These are phyloP conservation scores for Collybia nuda DNA, from an alignment of 768 basidiomycete genomes.

Conservation along the genomic window DNA sequence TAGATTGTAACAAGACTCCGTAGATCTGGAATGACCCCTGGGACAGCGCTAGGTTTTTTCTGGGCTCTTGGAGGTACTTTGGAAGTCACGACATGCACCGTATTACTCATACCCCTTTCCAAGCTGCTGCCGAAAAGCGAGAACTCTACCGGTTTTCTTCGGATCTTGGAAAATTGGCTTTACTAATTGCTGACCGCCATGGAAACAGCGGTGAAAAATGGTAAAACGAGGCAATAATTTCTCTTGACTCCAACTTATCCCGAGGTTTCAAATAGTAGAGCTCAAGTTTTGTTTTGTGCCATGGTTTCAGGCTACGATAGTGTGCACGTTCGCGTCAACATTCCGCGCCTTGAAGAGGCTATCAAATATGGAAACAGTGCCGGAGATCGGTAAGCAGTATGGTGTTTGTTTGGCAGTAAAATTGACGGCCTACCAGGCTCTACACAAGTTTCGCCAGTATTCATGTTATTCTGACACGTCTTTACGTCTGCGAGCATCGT, in stretches of 20 bases:
- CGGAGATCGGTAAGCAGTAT: slow-evolving; percentile 53
- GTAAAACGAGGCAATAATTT: slow-evolving; percentile 28
- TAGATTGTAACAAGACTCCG: background rate
- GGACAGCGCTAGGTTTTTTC: slow-evolving; percentile 70
- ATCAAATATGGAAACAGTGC: slow-evolving; percentile 65
- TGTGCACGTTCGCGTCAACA: slow-evolving; percentile 60
- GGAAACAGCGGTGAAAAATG: slow-evolving; percentile 70
- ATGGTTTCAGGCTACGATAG: slow-evolving; percentile 71
- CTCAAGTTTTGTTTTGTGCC: slow-evolving; percentile 57
- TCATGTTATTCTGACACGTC: slow-evolving; percentile 49
- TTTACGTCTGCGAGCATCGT: slow-evolving; percentile 66
- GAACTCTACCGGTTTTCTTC: slow-evolving; percentile 68
- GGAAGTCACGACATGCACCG: background rate
- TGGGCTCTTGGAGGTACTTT: slow-evolving; percentile 62
- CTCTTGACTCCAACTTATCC: background rate
- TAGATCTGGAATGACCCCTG: slow-evolving; percentile 69
- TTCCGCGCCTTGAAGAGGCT: slow-evolving; percentile 60
- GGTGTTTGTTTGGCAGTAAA: background rate
- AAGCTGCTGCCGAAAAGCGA: slow-evolving; percentile 59
- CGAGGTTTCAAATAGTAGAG: slow-evolving; percentile 40
- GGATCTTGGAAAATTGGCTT: slow-evolving; percentile 64
- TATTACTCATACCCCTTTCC: slow-evolving; percentile 4
- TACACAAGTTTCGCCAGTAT: slow-evolving; percentile 63
- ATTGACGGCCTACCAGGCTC: slow-evolving; percentile 34
- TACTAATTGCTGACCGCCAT: slow-evolving; percentile 65